Percentiles rank a stretch among this genome's conserved stretches.
Evolutionary conservation across 495 filamentous ascomycete species (phyloP).

Genomic region (Aspergillus conjunctus): DNA sequence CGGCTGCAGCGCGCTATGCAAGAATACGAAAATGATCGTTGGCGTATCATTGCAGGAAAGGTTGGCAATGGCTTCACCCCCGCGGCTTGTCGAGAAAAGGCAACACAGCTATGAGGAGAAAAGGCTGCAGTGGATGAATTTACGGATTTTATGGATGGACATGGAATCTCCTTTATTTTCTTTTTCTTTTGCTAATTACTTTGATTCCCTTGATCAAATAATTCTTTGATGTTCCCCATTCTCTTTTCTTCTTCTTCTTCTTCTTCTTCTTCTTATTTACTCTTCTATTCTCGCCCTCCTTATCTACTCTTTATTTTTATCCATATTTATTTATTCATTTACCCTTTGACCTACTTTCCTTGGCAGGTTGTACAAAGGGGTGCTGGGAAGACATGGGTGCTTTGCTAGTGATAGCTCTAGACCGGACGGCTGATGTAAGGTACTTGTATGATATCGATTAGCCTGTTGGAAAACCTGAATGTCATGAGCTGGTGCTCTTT

Average conservation of each 20-base stretch:
- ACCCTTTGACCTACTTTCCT: slow-evolving; percentile 12
- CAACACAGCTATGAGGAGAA: slow-evolving; percentile 51
- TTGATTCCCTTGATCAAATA: neutral
- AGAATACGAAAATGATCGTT: slow-evolving; percentile 88
- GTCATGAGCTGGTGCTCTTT: slow-evolving; percentile 14
- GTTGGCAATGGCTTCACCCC: slow-evolving; percentile 84
- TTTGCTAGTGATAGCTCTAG: slow-evolving; percentile 21
- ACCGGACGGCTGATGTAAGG: slow-evolving; percentile 24
- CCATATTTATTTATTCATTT: slow-evolving; percentile 13
- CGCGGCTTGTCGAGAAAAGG: slow-evolving; percentile 80
- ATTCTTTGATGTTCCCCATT: neutral
- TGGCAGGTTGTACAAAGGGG: slow-evolving; percentile 23
- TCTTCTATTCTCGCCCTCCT: neutral
- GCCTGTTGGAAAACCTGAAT: slow-evolving; percentile 16
- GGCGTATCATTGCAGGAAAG: slow-evolving; percentile 84
- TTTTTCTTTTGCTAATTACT: neutral
- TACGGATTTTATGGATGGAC: slow-evolving; percentile 20
- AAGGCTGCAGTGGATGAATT: slow-evolving; percentile 16
- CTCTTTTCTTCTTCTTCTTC: neutral
- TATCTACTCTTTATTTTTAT: slow-evolving; percentile 4
- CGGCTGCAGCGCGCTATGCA: slow-evolving; percentile 76
- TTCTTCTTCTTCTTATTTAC: neutral
- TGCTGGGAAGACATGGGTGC: slow-evolving; percentile 13
- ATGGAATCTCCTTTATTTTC: slow-evolving; percentile 1
- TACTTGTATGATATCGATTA: slow-evolving; percentile 24